Base-by-base conservation (phyloP, 805 yeast genomes). In the Myxozyma lipomycoides region DNA sequence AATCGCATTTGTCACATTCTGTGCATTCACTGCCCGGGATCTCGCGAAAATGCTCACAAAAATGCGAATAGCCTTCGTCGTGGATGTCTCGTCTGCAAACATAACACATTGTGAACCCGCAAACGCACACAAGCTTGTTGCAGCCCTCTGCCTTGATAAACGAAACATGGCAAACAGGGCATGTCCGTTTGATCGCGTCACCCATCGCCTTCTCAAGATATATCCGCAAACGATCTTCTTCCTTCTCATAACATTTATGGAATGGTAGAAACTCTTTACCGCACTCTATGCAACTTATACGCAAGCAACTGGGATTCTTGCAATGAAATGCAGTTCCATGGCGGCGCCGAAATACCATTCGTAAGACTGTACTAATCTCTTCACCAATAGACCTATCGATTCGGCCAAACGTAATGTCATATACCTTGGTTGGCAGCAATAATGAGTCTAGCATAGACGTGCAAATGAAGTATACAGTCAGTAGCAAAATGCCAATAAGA, bases 91-190 rank as follows among this genome's bases (percentile, higher is more conserved):
- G 34, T 2, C 59, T 41, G 43, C 59, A 55, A 19, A 55, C 52
- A 25, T 55, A 55, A 30, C 59, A 55, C 59, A 55, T 55, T 28
- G 54, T 42, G 43, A 51, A 55, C 10, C 59, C 59, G 44, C 59
- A 55, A 9, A 45, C 49, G 25, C 59, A 55, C n/a, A 57, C 58
- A 15, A 55, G 46, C 46, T 55, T 55, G 34, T 55, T 55, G 47
- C 59, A 55, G 12, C 59, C 59, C 19, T 55, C 59, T 15, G 58
- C 34, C 32, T 55, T 55, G 41, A 55, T 40, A 26, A 55, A 55
- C 18, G 58, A 52, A 21, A 49, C 46, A 21, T 43, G 59, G 47
- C 59, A 55, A n/a, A 34, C 40, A 10, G 59, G 59, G 36, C 59
- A 55, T 7, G 59, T 55, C 9, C 59, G 51, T 36, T 55, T 55